These are phyloP conservation scores for Postia placenta DNA, from an alignment of 768 basidiomycete species.

Conservation along the genomic window DNA sequence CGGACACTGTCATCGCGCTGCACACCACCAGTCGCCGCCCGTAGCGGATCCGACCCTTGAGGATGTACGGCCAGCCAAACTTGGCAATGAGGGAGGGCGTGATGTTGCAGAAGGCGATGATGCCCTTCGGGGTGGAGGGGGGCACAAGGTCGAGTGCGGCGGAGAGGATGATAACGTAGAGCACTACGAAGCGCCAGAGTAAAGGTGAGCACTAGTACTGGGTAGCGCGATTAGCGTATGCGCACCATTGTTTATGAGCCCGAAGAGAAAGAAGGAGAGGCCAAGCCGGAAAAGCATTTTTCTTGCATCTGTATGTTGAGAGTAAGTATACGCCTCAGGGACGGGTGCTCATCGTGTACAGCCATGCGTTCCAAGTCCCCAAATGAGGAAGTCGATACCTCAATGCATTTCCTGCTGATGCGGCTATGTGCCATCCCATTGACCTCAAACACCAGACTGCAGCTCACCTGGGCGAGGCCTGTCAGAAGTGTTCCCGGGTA, in stretches of 20 bases:
- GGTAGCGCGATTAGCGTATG: not conserved
- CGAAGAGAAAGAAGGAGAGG: slow-evolving; percentile 83
- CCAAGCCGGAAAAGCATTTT: slow-evolving; percentile 32
- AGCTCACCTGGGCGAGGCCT: too few relatives aligned
- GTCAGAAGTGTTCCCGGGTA: too few relatives aligned
- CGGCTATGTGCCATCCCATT: too few relatives aligned
- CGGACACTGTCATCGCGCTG: slow-evolving; percentile 64
- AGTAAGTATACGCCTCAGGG: not conserved
- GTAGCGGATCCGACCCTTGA: slow-evolving; percentile 85
- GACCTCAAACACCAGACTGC: too few relatives aligned
- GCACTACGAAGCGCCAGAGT: slow-evolving; percentile 39
- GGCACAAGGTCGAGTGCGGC: slow-evolving; percentile 94
- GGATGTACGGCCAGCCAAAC: slow-evolving; percentile 86
- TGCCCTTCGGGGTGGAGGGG: slow-evolving; percentile 86
- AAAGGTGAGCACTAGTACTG: not conserved
- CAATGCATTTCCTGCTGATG: too few relatives aligned
- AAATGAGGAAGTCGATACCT: too few relatives aligned
- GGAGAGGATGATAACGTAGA: slow-evolving; percentile 95
- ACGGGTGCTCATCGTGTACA: too few relatives aligned
- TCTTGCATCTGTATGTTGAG: slow-evolving; percentile 5
- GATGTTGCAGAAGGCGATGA: slow-evolving; percentile 95
- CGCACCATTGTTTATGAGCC: slow-evolving; percentile 86
- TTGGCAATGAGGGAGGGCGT: slow-evolving; percentile 83
- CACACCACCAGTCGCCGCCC: slow-evolving; percentile 68
- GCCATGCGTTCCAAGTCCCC: too few relatives aligned